Base-by-base conservation (phyloP, 2,329 filamentous ascomycete genomes). In the Alternaria solani region DNA sequence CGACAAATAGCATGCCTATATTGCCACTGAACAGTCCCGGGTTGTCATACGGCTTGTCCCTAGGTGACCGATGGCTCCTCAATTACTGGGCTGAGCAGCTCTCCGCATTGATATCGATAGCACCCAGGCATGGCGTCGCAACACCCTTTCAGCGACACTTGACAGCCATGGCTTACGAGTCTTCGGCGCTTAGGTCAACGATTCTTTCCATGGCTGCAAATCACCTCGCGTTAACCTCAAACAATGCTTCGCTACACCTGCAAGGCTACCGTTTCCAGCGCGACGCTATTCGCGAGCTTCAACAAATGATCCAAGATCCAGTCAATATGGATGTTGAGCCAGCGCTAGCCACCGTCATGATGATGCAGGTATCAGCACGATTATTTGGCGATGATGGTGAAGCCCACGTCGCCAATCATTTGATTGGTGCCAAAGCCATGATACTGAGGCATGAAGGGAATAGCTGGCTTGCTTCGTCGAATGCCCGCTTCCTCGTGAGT, bases 291-390 rank as follows among this genome's bases (percentile, higher is more conserved):
- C 60, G 49, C 5, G 57, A 61, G 16, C 64, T 75, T 3, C 72
- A 75, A 44, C 47, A 55, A 0, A 62, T 73, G 20, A 72, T 75
- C 5, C 67, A 70, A 20, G 62, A 70, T 28, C 71, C 72, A 34
- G 34, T 41, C 11, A 57, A 68, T 12, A 57, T 65, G 7, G 56
- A 64, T 9, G 51, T 59, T 4, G 73, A 76, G 41, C 61, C 69
- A 1, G 67, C 70, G 25, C 59, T 76, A 9, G 72, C 73, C 9
- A 75, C 73, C 9, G 70, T 75, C 8, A 55, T 76, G 53, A 76
- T 75, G 72, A 76, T 76, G 73, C 73, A 76, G 36, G 65, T 76
- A 20, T 76, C 71, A 5, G 66, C 67, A 34, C 70, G 72, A 5
- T 48, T 75, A 2, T 72, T 74, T 25, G 68, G 68, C 14, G 12